Conservation (phyloP, 352 stramenopile species). For the Albugo laibachii region DNA sequence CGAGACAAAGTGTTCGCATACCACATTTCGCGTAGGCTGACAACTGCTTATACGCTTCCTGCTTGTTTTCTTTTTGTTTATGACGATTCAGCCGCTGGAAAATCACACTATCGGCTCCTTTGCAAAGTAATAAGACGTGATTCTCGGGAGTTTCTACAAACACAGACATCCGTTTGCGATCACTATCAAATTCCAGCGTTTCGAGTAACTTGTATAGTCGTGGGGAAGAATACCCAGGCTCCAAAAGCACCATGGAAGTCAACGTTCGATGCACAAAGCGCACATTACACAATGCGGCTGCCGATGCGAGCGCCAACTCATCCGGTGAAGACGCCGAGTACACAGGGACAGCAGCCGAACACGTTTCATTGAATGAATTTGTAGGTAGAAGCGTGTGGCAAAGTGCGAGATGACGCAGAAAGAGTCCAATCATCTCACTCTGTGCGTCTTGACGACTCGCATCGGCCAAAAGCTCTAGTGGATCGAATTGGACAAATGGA, state of each 20-base stretch:
- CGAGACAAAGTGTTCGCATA: slow-evolving; percentile 63
- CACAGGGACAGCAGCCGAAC: slow-evolving; percentile 41
- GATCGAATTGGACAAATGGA: slow-evolving; percentile 50
- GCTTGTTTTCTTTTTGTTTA: slow-evolving; percentile 1
- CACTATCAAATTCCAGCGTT: slow-evolving; percentile 93
- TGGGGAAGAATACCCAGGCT: slow-evolving; percentile 15
- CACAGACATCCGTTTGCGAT: slow-evolving; percentile 95
- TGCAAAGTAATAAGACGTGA: slow-evolving; percentile 43
- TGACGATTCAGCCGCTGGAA: slow-evolving; percentile 26
- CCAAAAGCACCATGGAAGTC: slow-evolving; percentile 26
- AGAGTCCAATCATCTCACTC: slow-evolving; percentile 22
- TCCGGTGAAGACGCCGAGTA: slow-evolving; percentile 71
- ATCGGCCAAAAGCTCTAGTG: slow-evolving; percentile 38
- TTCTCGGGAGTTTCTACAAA: slow-evolving; percentile 68
- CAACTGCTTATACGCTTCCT: slow-evolving; percentile 31
- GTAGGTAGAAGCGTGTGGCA: slow-evolving; percentile 64
- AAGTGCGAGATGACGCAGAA: slow-evolving; percentile 56
- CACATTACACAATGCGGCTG: slow-evolving; percentile 55
- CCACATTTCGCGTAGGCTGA: slow-evolving; percentile 41
- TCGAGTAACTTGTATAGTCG: slow-evolving; percentile 80
- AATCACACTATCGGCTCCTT: slow-evolving; percentile 70
- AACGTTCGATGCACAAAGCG: slow-evolving; percentile 58
- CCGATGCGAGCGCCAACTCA: slow-evolving; percentile 57
- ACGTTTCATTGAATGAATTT: slow-evolving; percentile 49
- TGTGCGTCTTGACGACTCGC: slow-evolving; percentile 17